Base-by-base conservation (phyloP, 768 basidiomycete species). In the Suillus luteus region DNA sequence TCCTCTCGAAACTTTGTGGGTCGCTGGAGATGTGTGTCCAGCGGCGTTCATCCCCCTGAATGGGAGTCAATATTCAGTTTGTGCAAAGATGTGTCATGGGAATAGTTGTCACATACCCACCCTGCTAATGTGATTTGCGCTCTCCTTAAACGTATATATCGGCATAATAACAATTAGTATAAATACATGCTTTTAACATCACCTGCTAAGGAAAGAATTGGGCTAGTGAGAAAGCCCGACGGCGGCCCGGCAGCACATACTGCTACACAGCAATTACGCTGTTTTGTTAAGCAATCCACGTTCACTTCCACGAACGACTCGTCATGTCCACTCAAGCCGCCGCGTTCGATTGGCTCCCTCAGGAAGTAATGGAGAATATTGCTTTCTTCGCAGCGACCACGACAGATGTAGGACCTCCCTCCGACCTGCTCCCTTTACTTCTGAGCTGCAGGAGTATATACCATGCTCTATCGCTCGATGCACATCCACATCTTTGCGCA, bases 361-460 rank as follows among this genome's bases (percentile, higher is more conserved):
- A 84, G 64, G 93, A 95, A 75, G 82, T 95, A 44, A 81, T 95
- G 52, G 89, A 94, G 71, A 86, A 87, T 59, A 87, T 96, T 68
- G 91, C 91, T 1, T 87, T 83, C 71, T 86, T 86, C 68, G 76
- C 85, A 46, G 86, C 83, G 9, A 85, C 85, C 4, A 70, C 81
- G 5, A 67, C 62, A 37, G 76, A 82, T 58, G 77, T 86, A 48
- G 89, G 90, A 19, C 89, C 91, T 9, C 90, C 89, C 17, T 77
- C 83, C 1, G 79, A 78, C 40, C 76, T 93, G 37, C 60, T 82
- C n/a, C 78, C 87, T 12, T 76, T 94, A 24, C 79, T 91, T 17
- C 66, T 75, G 40, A 78, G 83, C 38, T 86, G 81, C 73, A 83
- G 79, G 59, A 76, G 71, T 44, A 76, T 86, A 63, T 69, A 88